Evolutionary conservation across 768 basidiomycete species (phyloP), one percentile per base, ranked within the genome.

Genomic region (Tubosaeta sp.): DNA sequence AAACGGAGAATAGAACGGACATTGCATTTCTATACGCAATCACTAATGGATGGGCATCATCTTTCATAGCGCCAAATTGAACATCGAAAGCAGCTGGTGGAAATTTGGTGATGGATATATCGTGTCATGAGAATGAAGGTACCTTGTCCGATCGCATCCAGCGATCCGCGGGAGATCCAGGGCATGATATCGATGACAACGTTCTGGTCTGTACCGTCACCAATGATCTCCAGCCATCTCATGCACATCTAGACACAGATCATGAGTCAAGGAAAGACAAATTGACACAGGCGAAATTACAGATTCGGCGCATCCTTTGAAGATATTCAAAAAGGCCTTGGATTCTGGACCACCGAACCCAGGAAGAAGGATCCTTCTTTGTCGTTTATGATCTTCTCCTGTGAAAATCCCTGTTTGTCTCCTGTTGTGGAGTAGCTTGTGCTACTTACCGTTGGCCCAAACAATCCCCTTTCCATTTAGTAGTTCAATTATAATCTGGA

Each of bases 71-170:
- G 4, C 22, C 12, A 3, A 61, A 50, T 11, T 58, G 43, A 41
- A 61, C 73, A 46, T 80, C 80, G 52, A 81, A 80, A 19, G 75
- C 77, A 31, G 74, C 79, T 66, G 4, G 29, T 27, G 14, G 5
- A 13, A 14, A 6, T n/a, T 12, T 10, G 9, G 29, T 13, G 2
- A 38, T 10, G 19, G 45, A 17, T 26, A 25, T 8, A 9, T 29
- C 9, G 29, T 9, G 9, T 29, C 9, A 25, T 27, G 13, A 3
- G n/a, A 1, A 29, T 29, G 27, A 33, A 47, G 8, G 22, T 63
- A 77, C 79, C 77, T 63, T 74, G 69, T 6, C 77, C 80, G 48
- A 81, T 76, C 12, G 77, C 73, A 64, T 80, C 80, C 48, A 81
- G 55, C 7, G 77, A 74, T 3, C 74, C 75, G 5, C 75, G 74